phyloP scores from a whole-genome alignment of 306 rosid genomes.

The Fagus sylvatica region DNA sequence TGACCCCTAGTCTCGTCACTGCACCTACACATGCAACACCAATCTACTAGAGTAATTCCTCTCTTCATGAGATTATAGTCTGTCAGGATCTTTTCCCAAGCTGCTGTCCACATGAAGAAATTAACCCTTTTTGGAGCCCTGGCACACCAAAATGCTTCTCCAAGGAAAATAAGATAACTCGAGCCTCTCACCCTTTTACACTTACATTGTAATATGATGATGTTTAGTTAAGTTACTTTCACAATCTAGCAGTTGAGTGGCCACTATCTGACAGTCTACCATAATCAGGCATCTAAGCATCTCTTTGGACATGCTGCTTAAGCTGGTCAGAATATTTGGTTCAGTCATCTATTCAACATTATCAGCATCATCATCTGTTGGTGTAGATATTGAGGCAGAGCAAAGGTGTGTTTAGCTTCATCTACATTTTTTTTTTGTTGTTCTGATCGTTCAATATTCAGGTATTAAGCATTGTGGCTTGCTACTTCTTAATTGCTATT shows the following conservation, averaged over 20 bases:
- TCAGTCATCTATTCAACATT: conserved; percentile 80
- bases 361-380: conserved; percentile 77
- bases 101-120: too few relatives aligned
- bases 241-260: conserved; percentile 7
- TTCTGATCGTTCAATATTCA: not conserved
- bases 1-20: too few relatives aligned
- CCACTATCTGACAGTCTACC: conserved; percentile 31
- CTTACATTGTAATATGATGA: not conserved
- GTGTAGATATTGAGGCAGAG: conserved; percentile 97
- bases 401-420: conserved; percentile 54
- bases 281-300: conserved; percentile 64
- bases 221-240: not conserved
- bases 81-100: too few relatives aligned
- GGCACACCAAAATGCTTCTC: too few relatives aligned
- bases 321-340: conserved; percentile 83
- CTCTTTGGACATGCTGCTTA: conserved; percentile 85
- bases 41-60: too few relatives aligned
- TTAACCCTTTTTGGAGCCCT: too few relatives aligned
- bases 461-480: conserved; percentile 12
- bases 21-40: too few relatives aligned
- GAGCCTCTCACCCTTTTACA: not conserved
- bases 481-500: conserved; percentile 21
- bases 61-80: too few relatives aligned
- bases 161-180: too few relatives aligned
- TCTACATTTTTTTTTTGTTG: not conserved